Evolutionary conservation across 2,329 filamentous ascomycete species (phyloP).

Genomic region (Epichloe hybrida): DNA sequence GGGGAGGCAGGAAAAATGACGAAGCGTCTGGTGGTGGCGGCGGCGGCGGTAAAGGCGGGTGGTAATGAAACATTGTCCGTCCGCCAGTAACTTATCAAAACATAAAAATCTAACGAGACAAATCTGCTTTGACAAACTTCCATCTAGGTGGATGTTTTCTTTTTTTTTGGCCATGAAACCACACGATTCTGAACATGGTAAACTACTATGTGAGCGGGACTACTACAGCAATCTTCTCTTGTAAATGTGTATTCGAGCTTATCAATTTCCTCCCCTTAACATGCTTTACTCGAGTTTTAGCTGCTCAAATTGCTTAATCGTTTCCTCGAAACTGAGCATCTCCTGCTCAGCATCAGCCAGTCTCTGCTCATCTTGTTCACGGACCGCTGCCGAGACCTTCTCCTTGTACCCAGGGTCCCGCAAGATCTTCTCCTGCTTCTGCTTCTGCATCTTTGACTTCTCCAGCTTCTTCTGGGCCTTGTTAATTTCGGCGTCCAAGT

Average conservation of each 20-base stretch:
- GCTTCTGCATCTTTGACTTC: constrained; percentile 51
- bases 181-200: too few species aligned
- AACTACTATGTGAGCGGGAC: neutral
- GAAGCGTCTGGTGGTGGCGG: constrained; percentile 13
- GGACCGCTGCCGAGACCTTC: constrained; percentile 60
- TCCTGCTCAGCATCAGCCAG: constrained; percentile 64
- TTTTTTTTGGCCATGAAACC: neutral
- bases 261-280: neutral
- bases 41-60: constrained; percentile 2
- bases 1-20: constrained; percentile 20
- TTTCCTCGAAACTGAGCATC: constrained; percentile 62
- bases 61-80: neutral
- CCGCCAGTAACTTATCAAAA: neutral
- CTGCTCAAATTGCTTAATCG: constrained; percentile 74
- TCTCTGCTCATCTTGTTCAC: constrained; percentile 56
- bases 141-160: too few species aligned
- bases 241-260: neutral
- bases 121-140: neutral
- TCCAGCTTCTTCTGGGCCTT: constrained; percentile 69
- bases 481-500: constrained; percentile 68
- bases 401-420: constrained; percentile 55
- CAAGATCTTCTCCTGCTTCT: constrained; percentile 67
- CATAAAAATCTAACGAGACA: neutral
- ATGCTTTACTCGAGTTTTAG: constrained; percentile 46
- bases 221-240: neutral